phyloP scores from a whole-genome alignment of 768 basidiomycete genomes.

The Tylopilus subfusipes region DNA sequence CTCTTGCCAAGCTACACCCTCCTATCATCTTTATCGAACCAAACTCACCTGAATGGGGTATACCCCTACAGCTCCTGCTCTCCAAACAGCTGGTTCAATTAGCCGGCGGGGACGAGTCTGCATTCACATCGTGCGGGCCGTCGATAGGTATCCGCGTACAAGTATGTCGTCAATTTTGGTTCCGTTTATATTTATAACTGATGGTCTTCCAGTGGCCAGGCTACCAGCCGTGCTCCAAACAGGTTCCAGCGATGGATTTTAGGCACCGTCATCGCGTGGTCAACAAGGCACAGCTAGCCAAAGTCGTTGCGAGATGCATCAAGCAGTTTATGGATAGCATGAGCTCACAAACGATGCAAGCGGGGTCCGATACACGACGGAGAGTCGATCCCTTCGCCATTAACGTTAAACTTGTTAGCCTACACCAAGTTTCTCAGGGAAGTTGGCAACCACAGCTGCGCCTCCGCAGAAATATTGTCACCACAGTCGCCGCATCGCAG shows the following conservation, averaged over 20 bases:
- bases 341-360: slow-evolving; percentile 4
- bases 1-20: slow-evolving; percentile 52
- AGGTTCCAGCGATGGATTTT: slow-evolving; percentile 71
- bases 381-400: slow-evolving; percentile 10
- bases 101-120: slow-evolving; percentile 49
- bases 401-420: slow-evolving; percentile 54
- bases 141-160: slow-evolving; percentile 70
- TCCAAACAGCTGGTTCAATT: slow-evolving; percentile 52
- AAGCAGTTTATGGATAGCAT: slow-evolving; percentile 5
- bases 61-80: slow-evolving; percentile 55
- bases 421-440: slow-evolving; percentile 76
- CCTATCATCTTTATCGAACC: slow-evolving; percentile 60
- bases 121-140: slow-evolving; percentile 64
- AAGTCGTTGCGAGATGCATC: slow-evolving; percentile 68
- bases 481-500: no score
- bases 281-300: slow-evolving; percentile 63
- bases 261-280: slow-evolving; percentile 71
- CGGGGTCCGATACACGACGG: slow-evolving; percentile 11
- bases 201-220: slow-evolving; percentile 62
- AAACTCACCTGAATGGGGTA: slow-evolving; percentile 53
- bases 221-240: slow-evolving; percentile 64
- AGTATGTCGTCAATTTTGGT: slow-evolving; percentile 43
- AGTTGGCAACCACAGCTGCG: slow-evolving; percentile 75
- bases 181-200: no score
- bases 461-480: no score